Conservation (phyloP, 2,329 filamentous ascomycete genomes). For the Pseudogymnoascus destructans region DNA sequence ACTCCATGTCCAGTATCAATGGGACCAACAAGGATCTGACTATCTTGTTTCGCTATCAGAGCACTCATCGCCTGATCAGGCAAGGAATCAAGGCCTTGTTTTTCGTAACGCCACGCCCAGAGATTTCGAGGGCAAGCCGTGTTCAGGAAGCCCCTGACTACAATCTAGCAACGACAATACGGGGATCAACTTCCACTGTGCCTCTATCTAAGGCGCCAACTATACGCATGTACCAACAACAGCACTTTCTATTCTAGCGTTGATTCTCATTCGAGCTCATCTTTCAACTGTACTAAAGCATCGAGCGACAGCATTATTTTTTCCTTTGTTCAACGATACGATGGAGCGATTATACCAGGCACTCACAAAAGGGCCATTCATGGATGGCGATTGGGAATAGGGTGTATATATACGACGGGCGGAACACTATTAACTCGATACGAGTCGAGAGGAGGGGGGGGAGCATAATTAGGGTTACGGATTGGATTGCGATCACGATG, state of each 20-base stretch:
- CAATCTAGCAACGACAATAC: not conserved
- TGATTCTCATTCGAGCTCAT: conserved; percentile 4
- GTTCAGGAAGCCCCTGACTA: not conserved
- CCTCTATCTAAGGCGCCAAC: not conserved
- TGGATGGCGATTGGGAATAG: conserved; percentile 4
- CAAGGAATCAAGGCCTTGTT: not conserved
- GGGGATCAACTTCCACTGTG: not conserved
- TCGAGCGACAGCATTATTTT: conserved; percentile 7
- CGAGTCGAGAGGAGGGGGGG: not conserved
- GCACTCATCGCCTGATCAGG: not conserved
- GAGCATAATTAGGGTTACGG: conserved; percentile 5
- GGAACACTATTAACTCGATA: not conserved
- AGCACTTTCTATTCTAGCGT: conserved; percentile 3
- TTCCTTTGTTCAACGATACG: conserved; percentile 8
- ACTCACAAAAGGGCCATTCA: conserved; percentile 9
- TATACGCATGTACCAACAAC: conserved; percentile 3
- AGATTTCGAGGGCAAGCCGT: conserved; percentile 4
- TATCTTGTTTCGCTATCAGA: not conserved
- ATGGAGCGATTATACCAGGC: conserved; percentile 9
- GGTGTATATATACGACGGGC: conserved; percentile 3
- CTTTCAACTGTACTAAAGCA: conserved; percentile 7
- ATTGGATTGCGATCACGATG: conserved; percentile 5
- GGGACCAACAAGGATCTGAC: not conserved
- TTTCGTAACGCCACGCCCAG: not conserved
- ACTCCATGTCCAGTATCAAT: conserved; percentile 5